Evolutionary conservation across 768 basidiomycete genomes (phyloP), one percentile per base, ranked within the genome.

Genomic region (Podaxis rugospora): DNA sequence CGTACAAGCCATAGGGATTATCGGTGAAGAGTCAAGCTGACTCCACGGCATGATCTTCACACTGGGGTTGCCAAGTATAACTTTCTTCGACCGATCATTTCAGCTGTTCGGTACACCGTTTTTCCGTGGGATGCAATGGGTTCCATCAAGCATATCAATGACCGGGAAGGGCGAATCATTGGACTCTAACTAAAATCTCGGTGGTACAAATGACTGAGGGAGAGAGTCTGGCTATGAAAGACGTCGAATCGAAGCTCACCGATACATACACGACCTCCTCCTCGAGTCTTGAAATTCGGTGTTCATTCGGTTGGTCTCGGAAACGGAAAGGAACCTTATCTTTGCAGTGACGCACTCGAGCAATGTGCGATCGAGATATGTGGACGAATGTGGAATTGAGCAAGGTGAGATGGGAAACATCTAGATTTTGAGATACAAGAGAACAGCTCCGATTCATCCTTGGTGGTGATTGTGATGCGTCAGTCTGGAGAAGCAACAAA

Each of bases 401-500:
- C 28, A 50, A 57, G 13, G 32, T 49, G 44, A 35, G 56, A 57
- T 57, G 56, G 18, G 44, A 57, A 57, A 6, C 32, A 23, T 28
- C n/a, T 47, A 36, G 21, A 50, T 23, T 47, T 57, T 35, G 56
- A 23, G 44, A n/a, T 50, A 44, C 44, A 56, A 56, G 54, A 39
- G 21, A 47, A 18, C 1, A 23, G 51, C 35, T n/a, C 32, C 56
- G 35, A 35, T 10, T 28, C 35, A 39, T 46, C 56, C 56, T 57
- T 57, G 55, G 40, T 44, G 40, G 42, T 47, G 55, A 56, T 56
- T 57, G 32, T 21, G 47, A 58, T 58, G 36, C 13, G 18, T 35
- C 37, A 21, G 6, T 58, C 36, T 23, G 49, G 56, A 49, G 23
- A 16, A 25, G 1, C 21, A 39, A 35, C 27, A 35, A 54, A 23